These are phyloP conservation scores for Blattamonas nauphoetae DNA, from an alignment of 78 protist genomes.

Conservation along the genomic window DNA sequence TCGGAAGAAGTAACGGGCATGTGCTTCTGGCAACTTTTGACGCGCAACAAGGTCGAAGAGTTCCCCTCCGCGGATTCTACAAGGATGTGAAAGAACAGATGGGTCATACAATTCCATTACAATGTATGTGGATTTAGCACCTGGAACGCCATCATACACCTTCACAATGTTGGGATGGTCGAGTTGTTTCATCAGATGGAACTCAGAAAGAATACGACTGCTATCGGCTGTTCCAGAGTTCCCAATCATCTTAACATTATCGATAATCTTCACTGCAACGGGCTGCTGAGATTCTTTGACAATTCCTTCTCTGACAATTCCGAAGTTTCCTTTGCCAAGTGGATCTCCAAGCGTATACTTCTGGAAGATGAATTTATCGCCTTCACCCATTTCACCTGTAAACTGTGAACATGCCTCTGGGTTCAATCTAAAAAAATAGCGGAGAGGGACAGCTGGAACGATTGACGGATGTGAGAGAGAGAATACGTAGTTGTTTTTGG, in stretches of 20 bases:
- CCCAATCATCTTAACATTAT: neutral
- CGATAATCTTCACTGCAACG: neutral
- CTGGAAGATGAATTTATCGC: neutral
- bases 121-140: neutral
- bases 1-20: conserved; percentile 4
- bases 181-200: neutral
- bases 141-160: neutral
- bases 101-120: conserved; percentile 13
- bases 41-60: conserved; percentile 11
- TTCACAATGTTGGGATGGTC: conserved; percentile 21
- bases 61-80: conserved; percentile 14
- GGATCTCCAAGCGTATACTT: neutral
- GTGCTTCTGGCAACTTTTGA: neutral
- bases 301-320: neutral
- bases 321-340: neutral
- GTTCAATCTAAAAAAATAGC: neutral
- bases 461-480: too few relatives aligned
- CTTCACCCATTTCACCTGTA: neutral
- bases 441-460: neutral
- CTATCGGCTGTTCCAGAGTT: neutral
- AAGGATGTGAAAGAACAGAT: neutral
- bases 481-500: neutral
- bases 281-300: neutral
- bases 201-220: neutral
- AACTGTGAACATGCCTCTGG: neutral